Base-by-base conservation (phyloP, 129 eudicot species). In the Pseudognaphalium luteoalbum region DNA sequence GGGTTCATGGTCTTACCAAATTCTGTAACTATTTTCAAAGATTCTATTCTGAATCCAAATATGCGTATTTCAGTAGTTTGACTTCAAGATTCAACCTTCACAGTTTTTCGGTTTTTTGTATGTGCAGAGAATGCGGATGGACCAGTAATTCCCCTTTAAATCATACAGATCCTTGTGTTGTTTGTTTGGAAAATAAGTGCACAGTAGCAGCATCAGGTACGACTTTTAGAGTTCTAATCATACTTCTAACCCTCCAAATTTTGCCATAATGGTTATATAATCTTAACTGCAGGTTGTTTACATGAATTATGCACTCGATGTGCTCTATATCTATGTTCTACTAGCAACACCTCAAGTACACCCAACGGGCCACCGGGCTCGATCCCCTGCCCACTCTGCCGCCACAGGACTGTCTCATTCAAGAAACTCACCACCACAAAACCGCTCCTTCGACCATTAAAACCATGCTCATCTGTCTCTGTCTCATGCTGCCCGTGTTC, bases 181-280 rank as follows among this genome's bases (percentile, higher is more conserved):
- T 92, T 79, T 92, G 98, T 85, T 84, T 90, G 70, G 98, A 92
- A 82, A 86, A 90, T 64, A 85, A 88, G 74, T 92, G 98, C 83
- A 85, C 98, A n/a, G 97, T 93, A 66, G 89, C 97, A 44, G 97
- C 96, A 72, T 89, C 89, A 84, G 97, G 98, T 93, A 93, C 12
- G 4, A 19, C 42, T 44, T 28, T 39, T 25, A 71, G 19, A 41
- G 3, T 73, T 39, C 54, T 2, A 34, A 65, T 22, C 15, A 21
- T 33, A 15, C 20, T 0, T 14, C 6, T 19, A 32, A 29, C 61
- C 20, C 52, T 20, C 11, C 52, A 17, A 74, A 64, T 59, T 41
- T n/a, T 12, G 28, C 28, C 9, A 17, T 11, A 32, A 68, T 68
- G 44, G 60, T 68, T 30, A 42, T 51, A 42, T 25, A 44, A 16